Conservation (phyloP, 176 grass and related monocot genomes). For the Bolboschoenus planiculmis region DNA sequence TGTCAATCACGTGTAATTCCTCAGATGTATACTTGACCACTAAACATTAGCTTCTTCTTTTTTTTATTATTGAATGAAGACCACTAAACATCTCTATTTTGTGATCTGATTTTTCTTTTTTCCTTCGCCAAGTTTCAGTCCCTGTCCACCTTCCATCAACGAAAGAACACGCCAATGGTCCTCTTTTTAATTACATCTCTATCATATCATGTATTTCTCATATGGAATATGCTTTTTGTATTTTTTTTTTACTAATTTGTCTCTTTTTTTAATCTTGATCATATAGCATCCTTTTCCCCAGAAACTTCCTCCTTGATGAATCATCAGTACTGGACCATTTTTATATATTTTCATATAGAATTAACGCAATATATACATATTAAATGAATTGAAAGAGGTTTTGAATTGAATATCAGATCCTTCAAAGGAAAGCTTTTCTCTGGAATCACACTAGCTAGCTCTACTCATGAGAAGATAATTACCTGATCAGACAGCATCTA, state of each 20-base stretch:
- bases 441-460: not conserved
- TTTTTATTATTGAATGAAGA: not conserved
- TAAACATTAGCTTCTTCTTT: not conserved
- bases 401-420: not conserved
- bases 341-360: not conserved
- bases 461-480: not conserved
- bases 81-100: not conserved
- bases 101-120: not conserved
- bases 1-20: not conserved
- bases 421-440: not conserved
- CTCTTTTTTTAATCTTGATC: not conserved
- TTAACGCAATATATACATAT: not conserved
- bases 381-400: not conserved
- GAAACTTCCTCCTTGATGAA: not conserved
- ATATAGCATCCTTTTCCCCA: not conserved
- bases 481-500: not conserved
- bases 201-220: slow-evolving; percentile 1
- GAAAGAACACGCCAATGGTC: not conserved
- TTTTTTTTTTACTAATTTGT: not conserved
- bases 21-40: not conserved
- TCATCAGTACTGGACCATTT: not conserved
- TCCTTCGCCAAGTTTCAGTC: not conserved
- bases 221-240: slow-evolving; percentile 13
- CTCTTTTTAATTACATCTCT: slow-evolving; percentile 9
- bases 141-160: not conserved